Base-by-base conservation (phyloP, 768 basidiomycete genomes). In the Pleurotus tuoliensis region DNA sequence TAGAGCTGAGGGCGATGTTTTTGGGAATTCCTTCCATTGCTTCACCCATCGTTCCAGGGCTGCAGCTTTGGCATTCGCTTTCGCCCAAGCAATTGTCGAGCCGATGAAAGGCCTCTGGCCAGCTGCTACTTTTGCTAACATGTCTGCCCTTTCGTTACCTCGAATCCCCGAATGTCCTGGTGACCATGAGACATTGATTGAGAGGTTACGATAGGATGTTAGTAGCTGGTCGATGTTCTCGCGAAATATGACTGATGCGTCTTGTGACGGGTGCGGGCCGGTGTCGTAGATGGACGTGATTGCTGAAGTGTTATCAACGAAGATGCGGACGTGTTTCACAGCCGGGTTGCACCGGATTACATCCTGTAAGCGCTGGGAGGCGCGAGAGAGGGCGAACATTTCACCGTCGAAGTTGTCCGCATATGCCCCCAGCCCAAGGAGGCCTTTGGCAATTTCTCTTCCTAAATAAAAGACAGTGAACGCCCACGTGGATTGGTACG, bases 111-210 rank as follows among this genome's bases (percentile, higher is more conserved):
- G 6, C 2, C 49, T n/a, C 15, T 60, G 47, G 5, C 48, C 27
- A 2, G 57, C 61, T 3, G 62, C 65, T 54, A 56, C 40, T 52
- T 69, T 70, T 7, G 69, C 69, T 0, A 68, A 59, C 34, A 59
- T 46, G 30, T 69, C 66, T 1, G 61, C 68, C 5, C 61, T 15
- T 20, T 67, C 64, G 39, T 67, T 68, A 3, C 65, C 68, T 4
- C 2, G 1, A 13, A 66, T 61, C 13, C 59, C 60, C 12, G 44
- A 37, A 45, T 67, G 66, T 8, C 66, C 59, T 12, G 66, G 66
- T 24, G 59, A 64, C 67, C 66, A 67, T 22, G 56, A 46, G 4
- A 67, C 24, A 24, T 4, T 24, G 4, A 24, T 4, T 24, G 22
- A 24, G 22, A 24, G 22, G 22, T 4, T 4, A 24, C 22, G 4